These are phyloP conservation scores for Penicillium psychrofluorescens DNA, from an alignment of 495 filamentous ascomycete species.

Conservation along the genomic window DNA sequence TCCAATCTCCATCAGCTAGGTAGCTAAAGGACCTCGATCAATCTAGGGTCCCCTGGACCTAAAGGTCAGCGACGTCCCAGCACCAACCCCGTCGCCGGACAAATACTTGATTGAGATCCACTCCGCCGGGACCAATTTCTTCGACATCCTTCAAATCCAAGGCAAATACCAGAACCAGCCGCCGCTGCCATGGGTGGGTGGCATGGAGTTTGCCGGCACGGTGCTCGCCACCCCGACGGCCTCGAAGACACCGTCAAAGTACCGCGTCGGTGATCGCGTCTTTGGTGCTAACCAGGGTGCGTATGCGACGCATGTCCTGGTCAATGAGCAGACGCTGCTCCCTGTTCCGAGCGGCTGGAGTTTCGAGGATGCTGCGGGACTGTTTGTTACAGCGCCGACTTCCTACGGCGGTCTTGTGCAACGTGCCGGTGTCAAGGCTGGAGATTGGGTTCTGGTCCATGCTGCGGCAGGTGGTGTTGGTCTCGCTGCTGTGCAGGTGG, in stretches of 20 bases:
- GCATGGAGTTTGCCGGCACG: conserved; percentile 78
- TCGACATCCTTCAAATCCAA: conserved; percentile 84
- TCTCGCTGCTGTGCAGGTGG: conserved; percentile 85
- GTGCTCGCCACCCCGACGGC: conserved; percentile 58
- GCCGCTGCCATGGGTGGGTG: conserved; percentile 77
- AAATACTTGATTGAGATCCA: conserved; percentile 88
- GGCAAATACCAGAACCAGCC: conserved; percentile 69
- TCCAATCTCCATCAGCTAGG: too few species aligned
- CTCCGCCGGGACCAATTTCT: conserved; percentile 89
- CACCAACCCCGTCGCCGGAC: conserved; percentile 57
- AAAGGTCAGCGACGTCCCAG: conserved; percentile 61
- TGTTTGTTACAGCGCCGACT: conserved; percentile 89
- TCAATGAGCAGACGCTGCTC: conserved; percentile 56
- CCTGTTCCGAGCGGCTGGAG: conserved; percentile 75
- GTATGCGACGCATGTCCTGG: conserved; percentile 70
- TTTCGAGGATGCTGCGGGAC: conserved; percentile 75
- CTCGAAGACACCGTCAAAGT: conserved; percentile 38
- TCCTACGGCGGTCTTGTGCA: conserved; percentile 79
- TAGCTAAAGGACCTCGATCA: background rate
- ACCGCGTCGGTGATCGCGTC: conserved; percentile 69
- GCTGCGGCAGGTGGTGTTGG: conserved; percentile 91
- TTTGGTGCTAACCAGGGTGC: conserved; percentile 85
- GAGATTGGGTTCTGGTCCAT: conserved; percentile 86
- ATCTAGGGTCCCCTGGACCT: conserved; percentile 66
- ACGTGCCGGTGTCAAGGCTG: conserved; percentile 65